These are phyloP conservation scores for Solanum hybrid DNA, from an alignment of 305 asterid genomes.

Conservation along the genomic window DNA sequence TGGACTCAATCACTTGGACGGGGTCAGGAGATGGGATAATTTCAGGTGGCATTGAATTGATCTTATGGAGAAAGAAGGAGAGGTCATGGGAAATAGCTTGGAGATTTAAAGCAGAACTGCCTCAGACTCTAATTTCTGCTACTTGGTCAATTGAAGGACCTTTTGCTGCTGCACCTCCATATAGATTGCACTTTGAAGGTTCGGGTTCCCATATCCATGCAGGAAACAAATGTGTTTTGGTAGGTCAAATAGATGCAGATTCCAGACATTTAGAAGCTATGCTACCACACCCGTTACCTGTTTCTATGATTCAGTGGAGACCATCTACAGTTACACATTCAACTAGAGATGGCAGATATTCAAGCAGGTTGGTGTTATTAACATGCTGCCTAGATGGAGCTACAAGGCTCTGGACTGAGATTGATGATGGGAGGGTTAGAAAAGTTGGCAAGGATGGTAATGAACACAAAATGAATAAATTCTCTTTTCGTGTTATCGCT, in stretches of 20 bases:
- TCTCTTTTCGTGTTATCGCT: conserved; percentile 62
- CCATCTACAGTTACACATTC: conserved; percentile 58
- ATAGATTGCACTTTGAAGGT: conserved; percentile 24
- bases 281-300: conserved; percentile 75
- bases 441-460: conserved; percentile 50
- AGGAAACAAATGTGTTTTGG: conserved; percentile 45
- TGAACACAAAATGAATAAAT: conserved; percentile 43
- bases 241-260: conserved; percentile 43
- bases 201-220: conserved; percentile 30
- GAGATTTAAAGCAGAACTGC: conserved; percentile 64
- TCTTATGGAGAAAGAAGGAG: conserved; percentile 71
- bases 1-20: conserved; percentile 85
- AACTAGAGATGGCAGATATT: conserved; percentile 32
- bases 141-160: conserved; percentile 67
- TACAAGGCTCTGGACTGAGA: conserved; percentile 91
- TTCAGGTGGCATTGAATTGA: conserved; percentile 76
- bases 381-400: conserved; percentile 87
- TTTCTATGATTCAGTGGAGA: conserved; percentile 90
- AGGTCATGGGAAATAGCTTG: conserved; percentile 83
- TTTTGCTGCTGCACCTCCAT: conserved; percentile 68
- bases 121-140: conserved; percentile 74
- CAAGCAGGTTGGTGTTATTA: conserved; percentile 54
- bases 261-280: conserved; percentile 37
- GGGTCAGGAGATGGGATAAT: conserved; percentile 89
- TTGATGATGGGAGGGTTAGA: conserved; percentile 70